Percentiles rank a stretch among this genome's conserved stretches.
These are phyloP conservation scores for Rhizopus sp. DNA, from an alignment of 371 early-diverging fungal genomes.

Conservation along the genomic window DNA sequence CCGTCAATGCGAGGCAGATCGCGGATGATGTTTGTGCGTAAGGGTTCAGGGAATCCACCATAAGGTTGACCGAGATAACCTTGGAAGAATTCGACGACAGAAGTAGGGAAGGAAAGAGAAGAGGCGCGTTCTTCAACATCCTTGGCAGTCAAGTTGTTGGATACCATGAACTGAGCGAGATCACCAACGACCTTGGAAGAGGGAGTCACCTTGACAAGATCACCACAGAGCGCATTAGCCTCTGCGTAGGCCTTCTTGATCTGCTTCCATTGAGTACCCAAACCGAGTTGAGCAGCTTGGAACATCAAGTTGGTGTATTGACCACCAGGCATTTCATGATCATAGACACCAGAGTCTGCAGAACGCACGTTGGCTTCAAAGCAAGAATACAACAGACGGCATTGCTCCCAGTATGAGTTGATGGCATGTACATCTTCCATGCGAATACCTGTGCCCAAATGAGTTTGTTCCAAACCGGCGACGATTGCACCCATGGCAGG, in stretches of 20 bases:
- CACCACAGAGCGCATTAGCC: constrained; percentile 92
- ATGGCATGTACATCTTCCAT: constrained; percentile 75
- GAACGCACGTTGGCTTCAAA: constrained; percentile 91
- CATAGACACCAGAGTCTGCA: constrained; percentile 89
- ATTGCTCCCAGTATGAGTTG: constrained; percentile 96
- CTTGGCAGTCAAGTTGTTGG: constrained; percentile 74
- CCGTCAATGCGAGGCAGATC: constrained; percentile 76
- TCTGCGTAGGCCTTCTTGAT: constrained; percentile 90
- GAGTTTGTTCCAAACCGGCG: constrained; percentile 76
- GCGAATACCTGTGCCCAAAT: constrained; percentile 80
- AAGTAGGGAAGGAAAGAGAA: constrained; percentile 86
- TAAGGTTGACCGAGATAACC: constrained; percentile 93
- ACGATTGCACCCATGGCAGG: constrained; percentile 96
- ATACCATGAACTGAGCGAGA: constrained; percentile 96
- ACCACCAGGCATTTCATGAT: constrained; percentile 96
- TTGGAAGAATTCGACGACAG: constrained; percentile 95
- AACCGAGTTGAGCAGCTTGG: constrained; percentile 91
- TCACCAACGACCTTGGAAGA: constrained; percentile 97
- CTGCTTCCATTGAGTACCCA: constrained; percentile 92
- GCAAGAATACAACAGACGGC: constrained; percentile 89
- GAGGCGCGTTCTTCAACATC: constrained; percentile 79
- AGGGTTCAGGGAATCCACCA: constrained; percentile 92
- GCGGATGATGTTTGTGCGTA: constrained; percentile 82
- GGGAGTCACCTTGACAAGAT: constrained; percentile 96
- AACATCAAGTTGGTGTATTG: constrained; percentile 97